A percentile compares a stretch with the other conserved stretches of the same genome.
These are phyloP conservation scores for Mycena vulgaris DNA, from an alignment of 768 basidiomycete species.

Conservation along the genomic window DNA sequence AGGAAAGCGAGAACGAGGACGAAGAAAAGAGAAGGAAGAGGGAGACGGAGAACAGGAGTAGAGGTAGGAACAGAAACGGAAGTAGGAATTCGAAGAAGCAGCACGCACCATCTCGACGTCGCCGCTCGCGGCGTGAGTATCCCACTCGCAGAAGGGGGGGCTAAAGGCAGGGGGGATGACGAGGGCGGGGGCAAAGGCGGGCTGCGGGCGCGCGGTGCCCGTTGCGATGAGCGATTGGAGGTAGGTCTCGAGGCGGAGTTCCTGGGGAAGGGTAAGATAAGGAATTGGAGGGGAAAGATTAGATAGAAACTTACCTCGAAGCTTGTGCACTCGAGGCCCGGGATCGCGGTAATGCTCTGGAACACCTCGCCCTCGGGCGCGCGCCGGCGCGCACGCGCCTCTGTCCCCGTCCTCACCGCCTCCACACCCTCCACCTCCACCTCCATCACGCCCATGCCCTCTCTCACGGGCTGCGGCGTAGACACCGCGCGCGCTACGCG, in stretches of 20 bases:
- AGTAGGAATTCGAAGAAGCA: no score
- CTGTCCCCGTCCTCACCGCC: not conserved
- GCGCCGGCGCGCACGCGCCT: not conserved
- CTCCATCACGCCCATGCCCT: not conserved
- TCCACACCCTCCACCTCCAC: not conserved
- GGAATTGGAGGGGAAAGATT: no score
- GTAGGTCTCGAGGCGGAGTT: conserved; percentile 38
- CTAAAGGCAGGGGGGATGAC: conserved; percentile 32
- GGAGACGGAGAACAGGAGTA: no score
- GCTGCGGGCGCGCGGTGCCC: conserved; percentile 36
- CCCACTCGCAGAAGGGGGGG: conserved; percentile 17
- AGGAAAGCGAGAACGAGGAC: not conserved
- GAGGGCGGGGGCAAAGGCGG: conserved; percentile 21
- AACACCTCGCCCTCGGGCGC: conserved; percentile 32
- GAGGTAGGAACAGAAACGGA: not conserved
- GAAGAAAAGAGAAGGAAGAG: not conserved
- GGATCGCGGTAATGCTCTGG: conserved; percentile 36
- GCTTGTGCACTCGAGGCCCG: conserved; percentile 31
- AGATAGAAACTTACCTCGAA: conserved; percentile 31
- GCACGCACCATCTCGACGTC: not conserved
- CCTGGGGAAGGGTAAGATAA: conserved; percentile 19
- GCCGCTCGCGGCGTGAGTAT: not conserved
- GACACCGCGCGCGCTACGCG: conserved; percentile 28
- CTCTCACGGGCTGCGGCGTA: not conserved
- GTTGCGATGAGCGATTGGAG: conserved; percentile 35